These are phyloP conservation scores for Knoxdaviesia proteae DNA, from an alignment of 2,329 filamentous ascomycete species.

Conservation along the genomic window DNA sequence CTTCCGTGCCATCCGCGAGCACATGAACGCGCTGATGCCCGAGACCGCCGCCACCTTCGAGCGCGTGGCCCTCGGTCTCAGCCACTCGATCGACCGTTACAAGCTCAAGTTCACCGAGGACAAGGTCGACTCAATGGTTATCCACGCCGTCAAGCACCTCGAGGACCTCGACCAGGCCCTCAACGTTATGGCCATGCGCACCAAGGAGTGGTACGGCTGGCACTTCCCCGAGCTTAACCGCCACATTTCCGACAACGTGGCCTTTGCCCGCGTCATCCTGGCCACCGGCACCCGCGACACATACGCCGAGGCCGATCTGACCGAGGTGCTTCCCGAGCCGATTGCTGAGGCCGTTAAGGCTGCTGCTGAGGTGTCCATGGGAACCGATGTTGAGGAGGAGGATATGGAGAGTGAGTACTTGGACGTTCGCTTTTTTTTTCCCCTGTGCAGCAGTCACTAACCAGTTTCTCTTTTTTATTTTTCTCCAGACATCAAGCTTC, in stretches of 20 bases:
- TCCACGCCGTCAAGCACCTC: slow-evolving; percentile 82
- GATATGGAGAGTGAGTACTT: slow-evolving; percentile 48
- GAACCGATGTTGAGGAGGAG: slow-evolving; percentile 83
- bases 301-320: slow-evolving; percentile 55
- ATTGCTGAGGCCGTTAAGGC: slow-evolving; percentile 82
- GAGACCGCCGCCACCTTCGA: slow-evolving; percentile 69
- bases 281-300: slow-evolving; percentile 77
- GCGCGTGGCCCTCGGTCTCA: slow-evolving; percentile 89
- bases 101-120: slow-evolving; percentile 98
- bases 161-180: slow-evolving; percentile 97
- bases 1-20: slow-evolving; percentile 83
- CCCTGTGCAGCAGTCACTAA: not conserved
- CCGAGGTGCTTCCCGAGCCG: slow-evolving; percentile 85
- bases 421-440: not conserved
- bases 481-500: slow-evolving; percentile 47
- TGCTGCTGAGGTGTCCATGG: slow-evolving; percentile 93
- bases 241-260: slow-evolving; percentile 92
- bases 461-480: not conserved
- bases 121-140: slow-evolving; percentile 99
- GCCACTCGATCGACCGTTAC: slow-evolving; percentile 88
- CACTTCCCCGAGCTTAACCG: slow-evolving; percentile 97
- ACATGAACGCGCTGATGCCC: slow-evolving; percentile 76
- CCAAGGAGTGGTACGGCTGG: slow-evolving; percentile 99
- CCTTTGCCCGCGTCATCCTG: slow-evolving; percentile 75
- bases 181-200: slow-evolving; percentile 96